These are phyloP conservation scores for Colletotrichum siamense DNA, from an alignment of 2,329 filamentous ascomycete species.

Conservation along the genomic window DNA sequence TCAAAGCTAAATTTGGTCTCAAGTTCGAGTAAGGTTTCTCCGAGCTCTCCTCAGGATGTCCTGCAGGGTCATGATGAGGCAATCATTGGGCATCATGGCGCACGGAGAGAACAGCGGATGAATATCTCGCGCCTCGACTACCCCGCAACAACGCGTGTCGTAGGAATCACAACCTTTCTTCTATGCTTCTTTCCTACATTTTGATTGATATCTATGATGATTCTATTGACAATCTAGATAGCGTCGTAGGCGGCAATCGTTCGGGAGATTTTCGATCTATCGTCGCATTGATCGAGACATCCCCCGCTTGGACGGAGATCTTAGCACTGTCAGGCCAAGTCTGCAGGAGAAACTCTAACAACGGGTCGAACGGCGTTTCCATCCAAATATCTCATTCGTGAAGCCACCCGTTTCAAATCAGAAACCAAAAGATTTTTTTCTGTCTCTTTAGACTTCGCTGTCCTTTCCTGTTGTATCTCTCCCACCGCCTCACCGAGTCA, in stretches of 20 bases:
- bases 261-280: background rate
- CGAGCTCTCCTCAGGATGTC: background rate
- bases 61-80: background rate
- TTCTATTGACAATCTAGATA: background rate
- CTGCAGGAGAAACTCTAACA: background rate
- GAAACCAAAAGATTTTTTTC: background rate
- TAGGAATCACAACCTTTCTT: background rate
- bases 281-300: background rate
- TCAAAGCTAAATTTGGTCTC: slow-evolving; percentile 18
- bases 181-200: background rate
- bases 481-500: background rate
- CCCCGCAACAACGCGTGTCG: background rate
- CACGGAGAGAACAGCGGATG: background rate
- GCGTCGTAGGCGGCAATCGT: background rate
- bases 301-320: slow-evolving; percentile 8
- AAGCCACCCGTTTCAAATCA: slow-evolving; percentile 11
- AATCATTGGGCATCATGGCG: background rate
- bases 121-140: background rate
- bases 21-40: slow-evolving; percentile 6
- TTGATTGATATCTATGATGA: background rate
- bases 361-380: background rate
- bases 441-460: background rate
- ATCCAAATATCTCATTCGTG: background rate
- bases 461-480: background rate
- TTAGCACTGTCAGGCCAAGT: background rate